phyloP scores from a whole-genome alignment of 768 basidiomycete species.

The Panellus pusillus region DNA sequence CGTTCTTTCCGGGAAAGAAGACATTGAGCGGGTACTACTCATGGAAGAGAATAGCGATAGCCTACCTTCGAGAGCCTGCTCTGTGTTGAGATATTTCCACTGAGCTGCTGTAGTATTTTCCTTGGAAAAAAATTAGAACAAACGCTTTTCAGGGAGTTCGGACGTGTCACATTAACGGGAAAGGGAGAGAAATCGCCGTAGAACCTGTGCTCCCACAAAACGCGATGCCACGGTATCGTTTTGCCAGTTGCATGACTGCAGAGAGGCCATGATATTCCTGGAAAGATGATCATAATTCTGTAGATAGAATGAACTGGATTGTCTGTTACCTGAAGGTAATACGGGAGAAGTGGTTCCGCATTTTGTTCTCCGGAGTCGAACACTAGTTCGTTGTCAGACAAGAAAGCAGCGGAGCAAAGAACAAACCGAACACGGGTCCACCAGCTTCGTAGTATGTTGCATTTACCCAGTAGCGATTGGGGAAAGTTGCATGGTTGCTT shows the following conservation, averaged over 20 bases:
- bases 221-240: conserved; percentile 45
- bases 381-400: conserved; percentile 28
- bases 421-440: conserved; percentile 48
- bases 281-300: neutral
- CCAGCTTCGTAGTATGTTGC: conserved; percentile 46
- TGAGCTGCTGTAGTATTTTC: conserved; percentile 45
- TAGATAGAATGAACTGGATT: neutral
- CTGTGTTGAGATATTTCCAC: conserved; percentile 48
- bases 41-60: too few relatives aligned
- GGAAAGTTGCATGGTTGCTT: conserved; percentile 34
- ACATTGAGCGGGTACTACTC: too few relatives aligned
- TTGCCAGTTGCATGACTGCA: conserved; percentile 47
- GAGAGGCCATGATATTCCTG: conserved; percentile 52
- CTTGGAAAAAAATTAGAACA: conserved; percentile 21
- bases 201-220: conserved; percentile 53
- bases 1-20: conserved; percentile 27
- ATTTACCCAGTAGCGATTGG: conserved; percentile 52
- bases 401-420: neutral
- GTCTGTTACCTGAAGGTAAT: conserved; percentile 43
- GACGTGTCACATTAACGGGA: conserved; percentile 39
- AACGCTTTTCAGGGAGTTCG: neutral
- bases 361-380: conserved; percentile 55
- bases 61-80: conserved; percentile 43
- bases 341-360: conserved; percentile 46
- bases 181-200: conserved; percentile 51